Evolutionary conservation across 2,329 filamentous ascomycete species (phyloP), one percentile per base, ranked within the genome.

Genomic region (Nemania sp.): DNA sequence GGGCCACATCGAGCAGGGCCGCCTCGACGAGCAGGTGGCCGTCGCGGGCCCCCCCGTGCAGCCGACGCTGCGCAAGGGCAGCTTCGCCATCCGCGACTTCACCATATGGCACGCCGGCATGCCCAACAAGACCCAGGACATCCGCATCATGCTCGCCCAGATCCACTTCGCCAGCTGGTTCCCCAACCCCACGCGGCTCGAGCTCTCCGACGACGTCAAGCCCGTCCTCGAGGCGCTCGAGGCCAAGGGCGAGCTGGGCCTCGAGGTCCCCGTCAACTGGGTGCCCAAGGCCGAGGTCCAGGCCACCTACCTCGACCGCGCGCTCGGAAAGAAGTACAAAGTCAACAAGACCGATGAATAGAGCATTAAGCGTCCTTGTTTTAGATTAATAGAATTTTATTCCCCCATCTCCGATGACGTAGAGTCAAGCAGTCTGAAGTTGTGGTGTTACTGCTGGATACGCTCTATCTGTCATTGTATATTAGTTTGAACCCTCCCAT

Each of bases 41-140:
- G 61, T 73, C 1, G 71, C 78, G 3, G 65, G 64, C 1, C 77
- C 79, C 4, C 82, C 82, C 0, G 69, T 77, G 13, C 84, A 87
- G 67, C 82, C 83, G 0, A 59, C 73, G 3, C 77, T 86, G 1
- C 74, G 74, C 29, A 85, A 84, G 67, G 85, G 86, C 0, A 81
- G 82, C 34, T 69, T 88, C 29, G 77, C 87, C 35, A 69, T 89
- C 40, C 77, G 87, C 3, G 86, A 88, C 69, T 71, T 88, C 59
- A 75, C 85, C 21, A 78, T 87, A 6, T 89, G 86, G 85, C 85
- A 88, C 68, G 84, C 83, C 0, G 86, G 85, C 1, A 86, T 87
- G 81, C 84, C 84, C 2, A 88, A 88, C 65, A 67, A 71, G 46
- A 81, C 80, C 0, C 71, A 78, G 5, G 73, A 79, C n/a, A 77